Evolutionary conservation across 768 basidiomycete species (phyloP).

Genomic region (Panus rudis): DNA sequence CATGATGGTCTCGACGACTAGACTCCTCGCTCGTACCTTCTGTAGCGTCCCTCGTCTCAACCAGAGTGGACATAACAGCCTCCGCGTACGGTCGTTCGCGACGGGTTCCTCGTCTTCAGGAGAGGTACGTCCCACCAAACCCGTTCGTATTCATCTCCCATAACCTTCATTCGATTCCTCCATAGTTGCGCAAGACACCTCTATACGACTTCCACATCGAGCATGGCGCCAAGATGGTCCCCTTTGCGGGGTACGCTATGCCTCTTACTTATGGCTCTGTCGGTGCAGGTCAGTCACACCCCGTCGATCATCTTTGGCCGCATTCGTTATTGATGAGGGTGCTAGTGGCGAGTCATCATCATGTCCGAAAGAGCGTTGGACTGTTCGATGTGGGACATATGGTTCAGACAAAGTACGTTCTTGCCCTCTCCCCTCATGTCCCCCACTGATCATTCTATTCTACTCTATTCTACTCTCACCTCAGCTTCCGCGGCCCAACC

Average conservation of each 20-base stretch:
- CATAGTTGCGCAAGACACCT: conserved; percentile 61
- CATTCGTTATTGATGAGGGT: conserved; percentile 7
- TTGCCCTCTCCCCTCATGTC: neutral
- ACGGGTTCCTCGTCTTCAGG: no score
- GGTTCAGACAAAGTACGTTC: conserved; percentile 80
- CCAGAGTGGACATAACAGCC: no score
- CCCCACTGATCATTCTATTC: neutral
- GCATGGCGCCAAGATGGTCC: conserved; percentile 88
- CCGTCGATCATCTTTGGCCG: conserved; percentile 2
- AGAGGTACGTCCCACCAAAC: no score
- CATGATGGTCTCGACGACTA: no score
- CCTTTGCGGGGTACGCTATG: conserved; percentile 95
- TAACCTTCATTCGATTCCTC: no score
- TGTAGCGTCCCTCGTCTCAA: no score
- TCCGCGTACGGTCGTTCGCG: no score
- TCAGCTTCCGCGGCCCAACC: conserved; percentile 75
- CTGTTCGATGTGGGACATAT: conserved; percentile 98
- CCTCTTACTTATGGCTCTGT: conserved; percentile 79
- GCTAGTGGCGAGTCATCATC: conserved; percentile 82
- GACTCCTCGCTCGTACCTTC: no score
- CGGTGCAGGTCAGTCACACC: conserved; percentile 63
- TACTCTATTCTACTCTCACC: neutral
- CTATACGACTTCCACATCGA: conserved; percentile 86
- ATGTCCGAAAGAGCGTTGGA: conserved; percentile 76
- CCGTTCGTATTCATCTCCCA: no score